These are phyloP conservation scores for Phyllosticta ampelicida DNA, from an alignment of 2,329 filamentous ascomycete genomes.

Conservation along the genomic window DNA sequence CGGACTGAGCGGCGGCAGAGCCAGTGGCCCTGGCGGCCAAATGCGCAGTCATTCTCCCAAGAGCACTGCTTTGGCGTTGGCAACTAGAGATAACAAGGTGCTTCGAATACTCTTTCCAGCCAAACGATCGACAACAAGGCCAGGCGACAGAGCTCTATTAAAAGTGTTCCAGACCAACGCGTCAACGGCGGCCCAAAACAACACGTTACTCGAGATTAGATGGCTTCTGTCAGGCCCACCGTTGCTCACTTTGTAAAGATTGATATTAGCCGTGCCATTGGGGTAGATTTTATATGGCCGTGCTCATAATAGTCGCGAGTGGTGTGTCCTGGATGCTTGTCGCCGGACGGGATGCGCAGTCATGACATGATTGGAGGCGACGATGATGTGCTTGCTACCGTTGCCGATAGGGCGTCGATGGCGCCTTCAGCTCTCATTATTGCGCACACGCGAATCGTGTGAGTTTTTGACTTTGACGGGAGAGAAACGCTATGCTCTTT, in stretches of 20 bases:
- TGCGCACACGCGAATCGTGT: not conserved
- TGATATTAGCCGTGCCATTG: not conserved
- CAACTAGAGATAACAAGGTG: not conserved
- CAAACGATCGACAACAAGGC: not conserved
- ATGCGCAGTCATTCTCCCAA: not conserved
- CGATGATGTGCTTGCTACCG: not conserved
- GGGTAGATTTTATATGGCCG: not conserved
- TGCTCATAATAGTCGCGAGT: not conserved
- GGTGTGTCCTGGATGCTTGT: not conserved
- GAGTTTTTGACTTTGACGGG: not conserved
- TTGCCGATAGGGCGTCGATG: not conserved
- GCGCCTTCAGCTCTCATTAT: not conserved
- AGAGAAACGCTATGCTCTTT: not conserved
- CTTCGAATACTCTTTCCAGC: not conserved
- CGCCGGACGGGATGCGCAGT: not conserved
- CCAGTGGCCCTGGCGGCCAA: not conserved
- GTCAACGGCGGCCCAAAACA: not conserved
- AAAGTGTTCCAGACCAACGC: not conserved
- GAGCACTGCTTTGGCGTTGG: not conserved
- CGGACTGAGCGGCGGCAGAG: not conserved
- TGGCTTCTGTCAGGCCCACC: not conserved
- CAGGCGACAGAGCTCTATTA: not conserved
- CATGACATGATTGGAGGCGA: not conserved
- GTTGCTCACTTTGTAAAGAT: not conserved
- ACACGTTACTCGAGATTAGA: not conserved